phyloP scores from a whole-genome alignment of 495 filamentous ascomycete genomes.

The Copromyces sp. region DNA sequence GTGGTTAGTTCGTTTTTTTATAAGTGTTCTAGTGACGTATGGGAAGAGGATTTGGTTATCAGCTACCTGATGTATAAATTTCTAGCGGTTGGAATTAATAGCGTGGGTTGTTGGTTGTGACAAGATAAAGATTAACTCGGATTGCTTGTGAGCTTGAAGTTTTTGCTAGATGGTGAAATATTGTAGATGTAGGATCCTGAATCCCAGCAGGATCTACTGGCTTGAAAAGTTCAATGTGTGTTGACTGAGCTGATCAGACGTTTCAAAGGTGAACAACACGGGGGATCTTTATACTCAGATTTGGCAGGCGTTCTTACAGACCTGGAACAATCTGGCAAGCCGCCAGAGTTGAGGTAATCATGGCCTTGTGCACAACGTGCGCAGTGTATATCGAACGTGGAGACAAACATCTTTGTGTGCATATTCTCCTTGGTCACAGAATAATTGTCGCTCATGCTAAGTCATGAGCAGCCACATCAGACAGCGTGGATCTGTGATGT shows the following conservation, averaged over 20 bases:
- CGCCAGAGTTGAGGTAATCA: background rate
- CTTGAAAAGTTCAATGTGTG: background rate
- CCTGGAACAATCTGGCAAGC: background rate
- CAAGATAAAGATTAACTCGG: background rate
- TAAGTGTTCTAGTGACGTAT: background rate
- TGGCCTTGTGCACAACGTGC: background rate
- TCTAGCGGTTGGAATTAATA: background rate
- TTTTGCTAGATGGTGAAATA: background rate
- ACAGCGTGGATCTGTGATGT: background rate
- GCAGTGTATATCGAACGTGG: background rate
- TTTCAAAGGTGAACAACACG: background rate
- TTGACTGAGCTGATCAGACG: background rate
- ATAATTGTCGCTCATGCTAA: background rate
- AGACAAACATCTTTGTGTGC: background rate
- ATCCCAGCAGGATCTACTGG: too few species aligned
- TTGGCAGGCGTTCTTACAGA: background rate
- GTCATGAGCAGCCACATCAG: background rate
- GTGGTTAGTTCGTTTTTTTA: background rate
- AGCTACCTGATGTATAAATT: background rate
- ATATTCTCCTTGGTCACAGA: background rate
- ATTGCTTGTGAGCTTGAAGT: background rate
- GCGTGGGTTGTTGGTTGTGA: background rate
- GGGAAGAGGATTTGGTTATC: background rate
- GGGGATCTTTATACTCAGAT: background rate
- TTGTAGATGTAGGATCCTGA: background rate